Evolutionary conservation across 2,329 filamentous ascomycete species (phyloP).

Genomic region (Claviceps citrina): DNA sequence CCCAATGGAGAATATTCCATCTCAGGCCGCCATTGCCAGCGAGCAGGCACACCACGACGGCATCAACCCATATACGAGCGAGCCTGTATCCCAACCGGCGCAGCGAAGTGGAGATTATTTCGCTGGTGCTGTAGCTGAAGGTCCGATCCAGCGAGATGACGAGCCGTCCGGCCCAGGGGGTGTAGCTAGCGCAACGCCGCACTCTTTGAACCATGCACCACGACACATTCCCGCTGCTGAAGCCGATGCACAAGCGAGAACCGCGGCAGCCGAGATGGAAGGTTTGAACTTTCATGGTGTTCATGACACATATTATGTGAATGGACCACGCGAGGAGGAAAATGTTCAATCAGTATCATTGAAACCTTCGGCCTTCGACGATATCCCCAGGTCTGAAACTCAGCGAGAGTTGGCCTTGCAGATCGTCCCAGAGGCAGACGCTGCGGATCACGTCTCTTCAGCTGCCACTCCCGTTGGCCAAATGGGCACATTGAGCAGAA

Average conservation of each 20-base stretch:
- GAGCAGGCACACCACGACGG: conserved; percentile 38
- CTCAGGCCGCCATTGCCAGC: conserved; percentile 34
- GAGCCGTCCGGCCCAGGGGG: conserved; percentile 1
- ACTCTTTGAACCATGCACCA: not conserved
- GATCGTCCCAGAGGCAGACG: conserved; percentile 8
- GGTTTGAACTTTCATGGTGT: not conserved
- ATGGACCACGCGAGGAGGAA: conserved; percentile 1
- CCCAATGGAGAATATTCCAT: conserved; percentile 33
- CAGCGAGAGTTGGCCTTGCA: conserved; percentile 11
- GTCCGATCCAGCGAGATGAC: conserved; percentile 7
- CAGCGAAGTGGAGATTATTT: conserved; percentile 8
- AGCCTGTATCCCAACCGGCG: conserved; percentile 19
- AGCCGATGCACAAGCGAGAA: not conserved
- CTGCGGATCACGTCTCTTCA: conserved; percentile 6
- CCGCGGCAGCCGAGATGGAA: not conserved
- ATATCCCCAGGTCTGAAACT: conserved; percentile 10
- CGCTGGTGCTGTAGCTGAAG: conserved; percentile 10
- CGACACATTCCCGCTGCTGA: not conserved
- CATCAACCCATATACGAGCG: conserved; percentile 41
- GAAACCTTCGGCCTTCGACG: conserved; percentile 4
- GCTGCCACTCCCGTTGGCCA: conserved; percentile 4
- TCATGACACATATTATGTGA: conserved; percentile 8
- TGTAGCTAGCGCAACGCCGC: not conserved
- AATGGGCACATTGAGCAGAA: conserved; percentile 10
- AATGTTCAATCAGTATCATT: conserved; percentile 9